Evolutionary conservation across 2,329 filamentous ascomycete species (phyloP).

Genomic region (Grosmannia serpens): DNA sequence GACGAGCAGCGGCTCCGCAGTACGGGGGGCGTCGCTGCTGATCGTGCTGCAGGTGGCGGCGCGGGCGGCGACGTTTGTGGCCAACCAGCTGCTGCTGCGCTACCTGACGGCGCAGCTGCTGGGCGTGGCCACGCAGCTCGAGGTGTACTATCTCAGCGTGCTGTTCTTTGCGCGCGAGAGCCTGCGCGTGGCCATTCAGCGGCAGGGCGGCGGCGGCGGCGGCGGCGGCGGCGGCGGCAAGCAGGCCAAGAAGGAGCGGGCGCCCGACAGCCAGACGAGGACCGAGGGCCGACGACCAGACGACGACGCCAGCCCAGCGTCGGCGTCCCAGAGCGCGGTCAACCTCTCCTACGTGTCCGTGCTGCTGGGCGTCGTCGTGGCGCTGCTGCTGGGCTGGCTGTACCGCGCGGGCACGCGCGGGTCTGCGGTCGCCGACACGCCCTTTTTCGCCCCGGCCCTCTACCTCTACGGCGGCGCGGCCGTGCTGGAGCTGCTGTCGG

Average conservation of each 20-base stretch:
- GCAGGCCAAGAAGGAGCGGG: too few species aligned
- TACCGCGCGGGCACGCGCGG: conserved; percentile 32
- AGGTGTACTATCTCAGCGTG: conserved; percentile 86
- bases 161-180: conserved; percentile 91
- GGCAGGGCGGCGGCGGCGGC: conserved; percentile 40
- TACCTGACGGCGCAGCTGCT: conserved; percentile 77
- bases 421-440: conserved; percentile 30
- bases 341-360: conserved; percentile 81
- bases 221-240: conserved; percentile 10
- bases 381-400: conserved; percentile 50
- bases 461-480: conserved; percentile 45
- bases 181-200: conserved; percentile 79
- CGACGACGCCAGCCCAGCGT: not conserved
- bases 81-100: conserved; percentile 84
- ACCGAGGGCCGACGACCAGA: conserved; percentile 1
- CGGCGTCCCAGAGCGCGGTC: conserved; percentile 60
- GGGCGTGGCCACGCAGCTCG: conserved; percentile 78
- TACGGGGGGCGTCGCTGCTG: conserved; percentile 70
- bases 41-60: conserved; percentile 81
- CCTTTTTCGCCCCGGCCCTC: conserved; percentile 47
- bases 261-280: conserved; percentile 2
- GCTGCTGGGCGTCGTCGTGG: conserved; percentile 52
- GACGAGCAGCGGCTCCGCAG: conserved; percentile 3
- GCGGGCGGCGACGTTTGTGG: conserved; percentile 77
- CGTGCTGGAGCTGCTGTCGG: conserved; percentile 65